Evolutionary conservation across 2,329 filamentous ascomycete species (phyloP).

Genomic region (Chrysoporthe cubensis): DNA sequence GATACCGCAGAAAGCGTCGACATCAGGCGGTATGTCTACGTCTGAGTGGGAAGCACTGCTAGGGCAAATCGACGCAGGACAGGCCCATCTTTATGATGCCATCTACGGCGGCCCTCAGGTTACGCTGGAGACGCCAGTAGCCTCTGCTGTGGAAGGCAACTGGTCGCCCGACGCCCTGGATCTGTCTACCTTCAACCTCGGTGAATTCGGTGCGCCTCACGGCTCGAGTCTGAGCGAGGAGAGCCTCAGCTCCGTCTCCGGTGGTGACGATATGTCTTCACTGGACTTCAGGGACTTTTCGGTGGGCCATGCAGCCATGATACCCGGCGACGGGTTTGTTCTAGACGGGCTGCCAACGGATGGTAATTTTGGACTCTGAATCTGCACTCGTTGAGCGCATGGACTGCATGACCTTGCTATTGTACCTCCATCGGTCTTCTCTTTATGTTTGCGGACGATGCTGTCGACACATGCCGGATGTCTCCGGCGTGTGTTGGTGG

Average conservation of each 20-base stretch:
- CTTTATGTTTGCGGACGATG: not conserved
- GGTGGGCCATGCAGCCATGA: constrained; percentile 17
- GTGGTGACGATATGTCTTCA: constrained; percentile 52
- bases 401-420: not conserved
- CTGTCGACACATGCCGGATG: no score
- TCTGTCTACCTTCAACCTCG: constrained; percentile 53
- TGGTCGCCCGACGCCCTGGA: constrained; percentile 66
- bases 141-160: constrained; percentile 37
- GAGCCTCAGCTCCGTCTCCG: constrained; percentile 53
- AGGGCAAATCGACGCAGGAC: constrained; percentile 76
- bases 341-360: constrained; percentile 48
- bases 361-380: constrained; percentile 42
- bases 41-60: constrained; percentile 84
- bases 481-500: not conserved
- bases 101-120: constrained; percentile 72
- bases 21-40: constrained; percentile 54
- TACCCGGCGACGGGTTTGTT: constrained; percentile 32
- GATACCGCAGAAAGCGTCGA: constrained; percentile 39
- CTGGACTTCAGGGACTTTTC: constrained; percentile 45
- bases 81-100: constrained; percentile 82
- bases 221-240: constrained; percentile 60
- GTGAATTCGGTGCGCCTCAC: constrained; percentile 49
- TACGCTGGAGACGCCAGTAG: constrained; percentile 48
- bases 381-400: constrained; percentile 26
- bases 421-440: not conserved